A percentile compares a stretch with the other conserved stretches of the same genome.
Evolutionary conservation across 2,329 filamentous ascomycete genomes (phyloP).

Genomic region (Grosmannia serpens): DNA sequence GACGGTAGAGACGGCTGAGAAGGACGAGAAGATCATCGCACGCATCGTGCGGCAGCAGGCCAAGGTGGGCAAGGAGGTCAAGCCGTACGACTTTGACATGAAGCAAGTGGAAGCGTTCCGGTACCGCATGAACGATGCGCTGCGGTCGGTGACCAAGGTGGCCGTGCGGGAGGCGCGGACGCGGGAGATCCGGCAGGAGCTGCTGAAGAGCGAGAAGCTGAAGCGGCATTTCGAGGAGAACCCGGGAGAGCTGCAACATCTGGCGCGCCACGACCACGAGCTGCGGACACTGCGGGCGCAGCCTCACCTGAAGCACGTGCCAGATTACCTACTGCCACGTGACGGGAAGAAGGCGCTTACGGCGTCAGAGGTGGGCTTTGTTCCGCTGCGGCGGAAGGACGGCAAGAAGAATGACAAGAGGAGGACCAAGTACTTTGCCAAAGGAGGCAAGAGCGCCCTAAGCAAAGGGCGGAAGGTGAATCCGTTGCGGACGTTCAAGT

Average conservation of each 20-base stretch:
- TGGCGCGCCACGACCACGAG: constrained; percentile 84
- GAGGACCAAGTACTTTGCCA: constrained; percentile 22
- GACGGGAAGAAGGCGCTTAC: constrained; percentile 60
- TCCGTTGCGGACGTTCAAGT: constrained; percentile 11
- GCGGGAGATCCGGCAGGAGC: constrained; percentile 75
- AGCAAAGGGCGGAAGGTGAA: constrained; percentile 8
- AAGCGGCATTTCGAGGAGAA: constrained; percentile 97
- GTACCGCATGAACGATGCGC: constrained; percentile 86
- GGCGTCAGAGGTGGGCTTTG: constrained; percentile 60
- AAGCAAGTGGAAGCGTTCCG: constrained; percentile 86
- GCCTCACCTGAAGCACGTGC: constrained; percentile 84
- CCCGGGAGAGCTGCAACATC: constrained; percentile 65
- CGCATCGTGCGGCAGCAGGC: constrained; percentile 75
- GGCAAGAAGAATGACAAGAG: constrained; percentile 36
- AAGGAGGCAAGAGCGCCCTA: constrained; percentile 3
- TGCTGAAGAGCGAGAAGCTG: constrained; percentile 88
- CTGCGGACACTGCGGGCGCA: constrained; percentile 73
- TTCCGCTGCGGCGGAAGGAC: constrained; percentile 49
- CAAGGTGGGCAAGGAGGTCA: constrained; percentile 67
- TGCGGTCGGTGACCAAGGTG: constrained; percentile 80
- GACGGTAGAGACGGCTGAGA: constrained; percentile 58
- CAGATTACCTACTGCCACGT: constrained; percentile 78
- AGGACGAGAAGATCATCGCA: constrained; percentile 74
- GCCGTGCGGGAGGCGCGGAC: constrained; percentile 83
- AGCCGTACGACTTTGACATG: constrained; percentile 92